phyloP scores from a whole-genome alignment of 306 rosid species.

The Corylus americana region DNA sequence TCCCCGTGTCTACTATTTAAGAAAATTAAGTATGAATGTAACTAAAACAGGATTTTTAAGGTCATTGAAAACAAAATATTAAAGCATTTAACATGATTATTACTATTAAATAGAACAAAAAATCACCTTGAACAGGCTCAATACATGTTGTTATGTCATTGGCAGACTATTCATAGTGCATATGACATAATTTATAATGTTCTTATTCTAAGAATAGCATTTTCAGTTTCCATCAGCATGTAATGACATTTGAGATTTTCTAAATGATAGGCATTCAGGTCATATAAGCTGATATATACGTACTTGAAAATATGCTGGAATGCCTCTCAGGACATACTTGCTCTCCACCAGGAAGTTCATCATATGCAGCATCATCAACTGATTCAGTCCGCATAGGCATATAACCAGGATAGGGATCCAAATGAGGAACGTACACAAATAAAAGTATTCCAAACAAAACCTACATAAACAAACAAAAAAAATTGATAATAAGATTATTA shows the following conservation, averaged over 20 bases:
- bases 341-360: slow-evolving; percentile 87
- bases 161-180: background rate
- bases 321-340: slow-evolving; percentile 79
- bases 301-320: slow-evolving; percentile 71
- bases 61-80: background rate
- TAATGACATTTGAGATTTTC: slow-evolving; percentile 10
- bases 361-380: slow-evolving; percentile 64
- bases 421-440: slow-evolving; percentile 64
- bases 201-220: background rate
- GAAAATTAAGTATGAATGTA: background rate
- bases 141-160: background rate
- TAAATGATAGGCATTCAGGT: slow-evolving; percentile 11
- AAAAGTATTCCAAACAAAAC: slow-evolving; percentile 80
- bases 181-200: background rate
- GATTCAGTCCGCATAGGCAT: slow-evolving; percentile 58
- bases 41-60: background rate
- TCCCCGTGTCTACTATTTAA: background rate
- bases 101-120: background rate
- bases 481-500: slow-evolving; percentile 5
- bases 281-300: slow-evolving; percentile 29
- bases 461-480: slow-evolving; percentile 53
- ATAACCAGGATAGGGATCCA: slow-evolving; percentile 92
- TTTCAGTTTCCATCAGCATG: slow-evolving; percentile 10
- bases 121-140: slow-evolving; percentile 6
- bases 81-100: slow-evolving; percentile 6